These are phyloP conservation scores for Periconia sp. DNA, from an alignment of 2,329 filamentous ascomycete species.

Conservation along the genomic window DNA sequence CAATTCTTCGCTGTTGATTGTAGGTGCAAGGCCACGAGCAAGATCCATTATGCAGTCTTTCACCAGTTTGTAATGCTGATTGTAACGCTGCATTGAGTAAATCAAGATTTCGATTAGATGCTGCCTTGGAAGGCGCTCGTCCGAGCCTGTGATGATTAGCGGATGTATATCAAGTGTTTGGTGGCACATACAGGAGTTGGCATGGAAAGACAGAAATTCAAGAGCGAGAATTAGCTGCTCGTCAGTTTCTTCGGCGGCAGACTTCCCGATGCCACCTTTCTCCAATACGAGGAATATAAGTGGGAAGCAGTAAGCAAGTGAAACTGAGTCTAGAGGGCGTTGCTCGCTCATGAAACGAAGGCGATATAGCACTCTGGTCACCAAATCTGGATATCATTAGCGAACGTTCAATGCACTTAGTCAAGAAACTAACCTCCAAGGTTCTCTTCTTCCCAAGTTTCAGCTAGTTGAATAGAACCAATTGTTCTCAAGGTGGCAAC, in stretches of 20 bases:
- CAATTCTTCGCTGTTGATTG: slow-evolving; percentile 74
- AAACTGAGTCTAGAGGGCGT: slow-evolving; percentile 86
- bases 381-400: slow-evolving; percentile 53
- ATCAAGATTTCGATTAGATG: slow-evolving; percentile 74
- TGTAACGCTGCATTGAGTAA: slow-evolving; percentile 81
- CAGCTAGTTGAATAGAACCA: slow-evolving; percentile 70
- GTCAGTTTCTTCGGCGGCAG: slow-evolving; percentile 73
- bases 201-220: slow-evolving; percentile 88
- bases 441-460: slow-evolving; percentile 75
- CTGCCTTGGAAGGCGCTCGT: slow-evolving; percentile 73
- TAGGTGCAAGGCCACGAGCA: slow-evolving; percentile 80
- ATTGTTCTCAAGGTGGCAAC: slow-evolving; percentile 82
- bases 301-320: slow-evolving; percentile 83
- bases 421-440: slow-evolving; percentile 60
- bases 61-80: slow-evolving; percentile 91
- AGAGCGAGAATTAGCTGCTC: slow-evolving; percentile 86
- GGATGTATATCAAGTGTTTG: neutral
- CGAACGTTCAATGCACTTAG: neutral
- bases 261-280: slow-evolving; percentile 73
- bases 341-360: slow-evolving; percentile 90
- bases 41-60: slow-evolving; percentile 90
- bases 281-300: slow-evolving; percentile 77
- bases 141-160: slow-evolving; percentile 53
- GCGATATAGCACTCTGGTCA: slow-evolving; percentile 88
- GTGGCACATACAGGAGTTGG: slow-evolving; percentile 63